Conservation (phyloP, 1,139 yeast genomes). For the Yamadazyma sp. region DNA sequence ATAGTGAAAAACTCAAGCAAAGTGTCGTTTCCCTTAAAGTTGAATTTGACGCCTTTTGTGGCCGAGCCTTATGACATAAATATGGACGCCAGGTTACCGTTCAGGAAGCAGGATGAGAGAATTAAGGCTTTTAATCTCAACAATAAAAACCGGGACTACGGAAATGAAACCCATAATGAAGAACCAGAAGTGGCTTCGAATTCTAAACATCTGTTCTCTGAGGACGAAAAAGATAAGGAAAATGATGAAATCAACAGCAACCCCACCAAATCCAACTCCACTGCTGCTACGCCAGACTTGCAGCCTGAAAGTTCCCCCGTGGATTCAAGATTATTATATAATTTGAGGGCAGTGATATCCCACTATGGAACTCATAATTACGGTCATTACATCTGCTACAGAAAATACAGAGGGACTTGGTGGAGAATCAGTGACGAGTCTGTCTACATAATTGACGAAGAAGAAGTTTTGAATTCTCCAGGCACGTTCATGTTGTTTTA, state of each 20-base stretch:
- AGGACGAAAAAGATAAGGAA: constrained; percentile 12
- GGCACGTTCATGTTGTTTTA: constrained; percentile 94
- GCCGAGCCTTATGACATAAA: constrained; percentile 71
- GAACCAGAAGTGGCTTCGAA: neutral
- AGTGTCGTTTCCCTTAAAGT: constrained; percentile 68
- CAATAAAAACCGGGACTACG: neutral
- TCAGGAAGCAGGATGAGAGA: constrained; percentile 57
- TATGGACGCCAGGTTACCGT: constrained; percentile 75
- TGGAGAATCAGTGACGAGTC: constrained; percentile 93
- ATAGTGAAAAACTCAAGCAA: constrained; percentile 81
- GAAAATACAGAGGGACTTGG: constrained; percentile 82
- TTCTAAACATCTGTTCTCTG: neutral
- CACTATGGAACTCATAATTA: constrained; percentile 95
- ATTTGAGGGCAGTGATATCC: constrained; percentile 79
- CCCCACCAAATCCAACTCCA: constrained; percentile 10
- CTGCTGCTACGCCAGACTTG: constrained; percentile 15
- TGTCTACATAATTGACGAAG: constrained; percentile 75
- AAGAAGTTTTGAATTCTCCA: constrained; percentile 75
- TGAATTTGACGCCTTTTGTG: constrained; percentile 68
- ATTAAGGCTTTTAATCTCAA: constrained; percentile 1
- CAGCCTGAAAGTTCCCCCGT: constrained; percentile 4
- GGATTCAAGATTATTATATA: constrained; percentile 52
- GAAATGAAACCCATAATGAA: neutral
- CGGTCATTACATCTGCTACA: constrained; percentile 89
- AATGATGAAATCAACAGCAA: constrained; percentile 16